These are phyloP conservation scores for Neurospora africana DNA, from an alignment of 495 filamentous ascomycete species.

Conservation along the genomic window DNA sequence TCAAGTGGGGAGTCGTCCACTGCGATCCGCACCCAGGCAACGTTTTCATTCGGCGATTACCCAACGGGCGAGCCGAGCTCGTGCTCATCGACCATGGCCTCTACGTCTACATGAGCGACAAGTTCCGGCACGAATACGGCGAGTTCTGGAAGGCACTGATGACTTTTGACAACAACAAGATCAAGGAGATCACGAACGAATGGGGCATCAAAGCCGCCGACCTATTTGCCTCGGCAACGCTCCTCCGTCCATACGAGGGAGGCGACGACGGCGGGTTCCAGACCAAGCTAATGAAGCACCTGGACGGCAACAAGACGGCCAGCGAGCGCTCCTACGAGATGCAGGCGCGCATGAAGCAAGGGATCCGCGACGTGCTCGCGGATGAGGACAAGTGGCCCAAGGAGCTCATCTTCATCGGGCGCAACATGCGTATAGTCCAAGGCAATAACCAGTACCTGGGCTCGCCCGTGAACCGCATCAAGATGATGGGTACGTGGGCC, in stretches of 20 bases:
- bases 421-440: conserved; percentile 87
- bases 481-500: conserved; percentile 89
- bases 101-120: conserved; percentile 79
- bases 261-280: conserved; percentile 55
- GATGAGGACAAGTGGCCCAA: conserved; percentile 90
- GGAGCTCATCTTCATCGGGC: conserved; percentile 89
- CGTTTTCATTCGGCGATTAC: conserved; percentile 83
- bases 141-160: conserved; percentile 89
- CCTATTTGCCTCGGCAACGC: conserved; percentile 79
- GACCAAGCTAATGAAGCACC: conserved; percentile 41
- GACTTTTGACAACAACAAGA: conserved; percentile 81
- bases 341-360: conserved; percentile 73
- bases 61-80: conserved; percentile 71
- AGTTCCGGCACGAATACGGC: conserved; percentile 82
- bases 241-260: conserved; percentile 83
- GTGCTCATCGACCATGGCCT: conserved; percentile 95
- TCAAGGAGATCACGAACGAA: conserved; percentile 52
- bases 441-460: conserved; percentile 62
- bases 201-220: conserved; percentile 89
- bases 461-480: conserved; percentile 87
- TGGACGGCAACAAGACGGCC: conserved; percentile 46
- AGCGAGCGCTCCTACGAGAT: conserved; percentile 68
- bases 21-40: conserved; percentile 96
- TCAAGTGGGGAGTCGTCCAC: conserved; percentile 87
- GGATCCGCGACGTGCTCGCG: conserved; percentile 70